A percentile compares a stretch with the other conserved stretches of the same genome.
phyloP scores from a whole-genome alignment of 2,329 filamentous ascomycete genomes.

The Arthrocladium fulminans region DNA sequence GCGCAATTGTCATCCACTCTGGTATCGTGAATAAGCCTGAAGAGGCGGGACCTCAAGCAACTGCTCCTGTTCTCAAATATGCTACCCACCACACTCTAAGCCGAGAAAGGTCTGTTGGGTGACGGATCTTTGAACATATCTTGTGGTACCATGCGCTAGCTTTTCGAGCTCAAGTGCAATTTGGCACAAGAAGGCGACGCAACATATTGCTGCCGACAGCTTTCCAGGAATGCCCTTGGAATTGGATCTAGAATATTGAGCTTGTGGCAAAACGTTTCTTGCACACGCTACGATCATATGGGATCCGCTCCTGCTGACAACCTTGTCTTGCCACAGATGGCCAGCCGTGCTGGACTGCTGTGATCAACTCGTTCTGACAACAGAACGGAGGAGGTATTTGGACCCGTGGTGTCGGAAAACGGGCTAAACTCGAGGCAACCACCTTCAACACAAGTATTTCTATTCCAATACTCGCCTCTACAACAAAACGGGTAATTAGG shows the following conservation, averaged over 20 bases:
- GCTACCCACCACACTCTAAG: background rate
- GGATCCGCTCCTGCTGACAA: constrained; percentile 8
- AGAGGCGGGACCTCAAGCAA: background rate
- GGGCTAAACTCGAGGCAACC: no score
- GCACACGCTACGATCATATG: constrained; percentile 8
- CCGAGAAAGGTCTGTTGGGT: background rate
- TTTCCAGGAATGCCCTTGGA: background rate
- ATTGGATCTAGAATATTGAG: constrained; percentile 6
- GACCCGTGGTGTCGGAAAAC: no score
- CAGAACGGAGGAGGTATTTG: no score
- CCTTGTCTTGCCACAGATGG: constrained; percentile 12
- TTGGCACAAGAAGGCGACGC: background rate
- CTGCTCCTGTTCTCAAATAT: background rate
- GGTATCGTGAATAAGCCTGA: background rate
- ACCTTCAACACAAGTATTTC: no score
- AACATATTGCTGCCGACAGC: background rate
- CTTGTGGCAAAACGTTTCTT: constrained; percentile 1
- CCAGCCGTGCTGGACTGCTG: constrained; percentile 25
- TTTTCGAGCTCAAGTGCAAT: background rate
- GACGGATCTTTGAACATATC: background rate
- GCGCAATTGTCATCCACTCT: background rate
- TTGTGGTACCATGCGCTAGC: background rate
- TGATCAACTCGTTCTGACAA: no score
- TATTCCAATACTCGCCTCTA: no score
- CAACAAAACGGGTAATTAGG: no score